Base-by-base conservation (phyloP, 257 asterid species). In the Mentha longifolia region DNA sequence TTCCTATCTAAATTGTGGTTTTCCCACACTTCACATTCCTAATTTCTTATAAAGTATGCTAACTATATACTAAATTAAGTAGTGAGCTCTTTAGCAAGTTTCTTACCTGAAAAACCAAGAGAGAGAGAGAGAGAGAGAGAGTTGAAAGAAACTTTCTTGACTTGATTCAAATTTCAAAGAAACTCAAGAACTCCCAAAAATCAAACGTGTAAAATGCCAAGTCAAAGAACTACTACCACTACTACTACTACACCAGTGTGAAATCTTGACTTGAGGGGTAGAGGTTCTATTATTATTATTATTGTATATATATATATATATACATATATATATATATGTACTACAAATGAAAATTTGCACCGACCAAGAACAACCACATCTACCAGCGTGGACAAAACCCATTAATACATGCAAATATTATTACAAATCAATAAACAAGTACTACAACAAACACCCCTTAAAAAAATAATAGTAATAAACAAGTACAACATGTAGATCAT, bases 401-500 rank as follows among this genome's bases (percentile, higher is more conserved):
- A 77, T 67, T 33, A 76, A 76, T 65, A 14, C 73, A 56, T 11
- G 41, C 51, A 47, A 56, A 68, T 37, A 20, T 12, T 37, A 20
- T 12, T 58, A 47, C 69, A 52, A 17, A 33, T 49, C 0, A 76
- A 61, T 74, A 22, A 41, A 59, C 42, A 72, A 72, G 80, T 78
- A n/a, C n/a, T n/a, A n/a, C n/a, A n/a, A n/a, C n/a, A n/a, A n/a
- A n/a, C n/a, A n/a, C n/a, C n/a, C n/a, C n/a, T n/a, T n/a, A n/a
- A n/a, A n/a, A n/a, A n/a, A n/a, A n/a, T n/a, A n/a, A n/a, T n/a
- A n/a, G n/a, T n/a, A 76, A 61, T 74, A 22, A 41, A 59, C 42
- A 72, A 72, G 80, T 78, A 79, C 73, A 41, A 65, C 11, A 37
- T 55, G 67, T 22, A 61, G 70, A 80, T 83, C 52, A 28, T 78